Base-by-base conservation (phyloP, 2,329 filamentous ascomycete species). In the Xylaria sp. region DNA sequence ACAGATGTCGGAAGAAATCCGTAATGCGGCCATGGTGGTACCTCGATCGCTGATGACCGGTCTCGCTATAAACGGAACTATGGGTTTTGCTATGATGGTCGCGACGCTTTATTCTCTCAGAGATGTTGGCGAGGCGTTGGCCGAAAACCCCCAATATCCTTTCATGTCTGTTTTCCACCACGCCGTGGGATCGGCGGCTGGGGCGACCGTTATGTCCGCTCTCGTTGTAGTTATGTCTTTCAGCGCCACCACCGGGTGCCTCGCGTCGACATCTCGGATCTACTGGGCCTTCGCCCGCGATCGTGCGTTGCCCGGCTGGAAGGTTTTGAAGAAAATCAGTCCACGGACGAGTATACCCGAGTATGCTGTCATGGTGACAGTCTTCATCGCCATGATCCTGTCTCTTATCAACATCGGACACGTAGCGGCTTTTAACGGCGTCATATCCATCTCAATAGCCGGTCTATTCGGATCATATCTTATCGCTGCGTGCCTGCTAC, bases 161-260 rank as follows among this genome's bases (percentile, higher is more conserved):
- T 88, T 89, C 69, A 89, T 90, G 72, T 81, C 87, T 58, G 82
- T 89, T 25, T 89, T 89, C 66, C 81, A 81, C 68, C 81, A 86
- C 41, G 83, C 83, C 1, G 85, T 85, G 1, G 77, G 81, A 1
- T 84, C 82, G 20, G 75, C 81, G 2, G 81, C 80, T 1, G 86
- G 83, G 0, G 82, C 85, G 0, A 82, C 83, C 1, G 81, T 83
- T 23, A 86, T 88, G 82, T 80, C 82, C 0, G 75, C 80, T 4
- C 80, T 88, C 20, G 76, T 87, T 3, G 80, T 86, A 3, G 75
- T 86, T 20, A 82, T 85, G 34, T 77, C 83, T 5, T 81, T 82
- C 1, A 83, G 81, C 20, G 83, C 83, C 41, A 84, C 82, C 15
- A 83, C 87, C 23, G 84, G 83, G 1, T 84, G 86, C 66, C 82